Base-by-base conservation (phyloP, 768 basidiomycete genomes). In the Chalciporus chontae region DNA sequence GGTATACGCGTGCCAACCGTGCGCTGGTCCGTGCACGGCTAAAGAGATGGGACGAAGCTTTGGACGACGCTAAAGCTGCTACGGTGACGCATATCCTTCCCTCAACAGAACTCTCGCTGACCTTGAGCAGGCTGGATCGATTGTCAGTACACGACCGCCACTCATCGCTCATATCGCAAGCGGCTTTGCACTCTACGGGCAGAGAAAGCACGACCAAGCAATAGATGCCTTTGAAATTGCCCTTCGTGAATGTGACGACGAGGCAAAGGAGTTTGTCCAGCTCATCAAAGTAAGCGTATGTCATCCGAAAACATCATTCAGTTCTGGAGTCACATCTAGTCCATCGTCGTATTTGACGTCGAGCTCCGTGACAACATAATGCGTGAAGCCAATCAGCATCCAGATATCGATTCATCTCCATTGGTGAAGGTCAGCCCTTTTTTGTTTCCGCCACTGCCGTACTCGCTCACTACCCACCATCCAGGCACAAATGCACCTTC, bases 1-100 rank as follows among this genome's bases (percentile, higher is more conserved):
- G 14, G 11, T 57, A 61, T 42, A 8, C 31, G 7, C 43, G 27
- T n/a, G 58, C 45, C 9, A 60, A 57, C 19, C 59, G 58, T 26
- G 50, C 59, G 13, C 43, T 60, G 15, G 38, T 60, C 36, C 58
- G 59, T 14, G 18, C 23, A 3, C 43, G 43, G 11, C 52, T 2
- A 3, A 13, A 26, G n/a, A 29, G 57, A 15, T 49, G 45, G 40
- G 8, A 3, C 1, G 52, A 18, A 3, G 59, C 59, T 2, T 38
- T 50, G 19, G 19, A 43, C 5, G 59, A 60, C 19, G 45, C 19
- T 19, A 3, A n/a, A 2, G 36, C 10, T 4, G 21, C 29, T 9
- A 43, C n/a, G 27, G 59, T 57, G 17, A 47, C 5, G n/a, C 26
- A n/a, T 13, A 10, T 47, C 34, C 29, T 31, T 21, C 17, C 9